phyloP scores from a whole-genome alignment of 2,329 filamentous ascomycete species.

The Clonostachys solani region DNA sequence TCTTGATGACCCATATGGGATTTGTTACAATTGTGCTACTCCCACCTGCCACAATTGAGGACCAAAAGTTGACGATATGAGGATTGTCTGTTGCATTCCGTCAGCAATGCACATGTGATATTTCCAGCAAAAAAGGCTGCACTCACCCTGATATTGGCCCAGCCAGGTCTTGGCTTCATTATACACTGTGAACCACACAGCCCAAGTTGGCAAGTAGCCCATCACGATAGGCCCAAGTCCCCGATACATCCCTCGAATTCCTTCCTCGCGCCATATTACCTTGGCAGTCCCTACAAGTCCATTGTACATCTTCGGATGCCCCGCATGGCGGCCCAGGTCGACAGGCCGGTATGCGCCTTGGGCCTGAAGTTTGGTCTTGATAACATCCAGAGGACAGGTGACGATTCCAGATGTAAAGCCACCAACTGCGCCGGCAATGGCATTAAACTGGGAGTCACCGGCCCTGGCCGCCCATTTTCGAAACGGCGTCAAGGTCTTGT shows the following conservation, averaged over 20 bases:
- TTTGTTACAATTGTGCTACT: slow-evolving; percentile 95
- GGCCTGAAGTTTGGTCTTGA: slow-evolving; percentile 96
- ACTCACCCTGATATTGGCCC: slow-evolving; percentile 59
- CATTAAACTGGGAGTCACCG: slow-evolving; percentile 68
- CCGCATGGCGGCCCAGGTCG: slow-evolving; percentile 42
- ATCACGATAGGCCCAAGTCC: slow-evolving; percentile 91
- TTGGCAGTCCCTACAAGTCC: slow-evolving; percentile 83
- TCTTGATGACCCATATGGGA: slow-evolving; percentile 99
- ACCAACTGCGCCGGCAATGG: slow-evolving; percentile 80
- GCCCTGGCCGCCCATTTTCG: slow-evolving; percentile 53
- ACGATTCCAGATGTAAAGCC: slow-evolving; percentile 92
- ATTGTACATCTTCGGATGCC: slow-evolving; percentile 65
- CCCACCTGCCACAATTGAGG: slow-evolving; percentile 84
- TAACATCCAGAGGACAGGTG: slow-evolving; percentile 95
- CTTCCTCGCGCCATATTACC: slow-evolving; percentile 85
- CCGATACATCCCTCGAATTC: slow-evolving; percentile 85
- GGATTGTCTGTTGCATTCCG: slow-evolving; percentile 55
- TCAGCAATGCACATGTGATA: slow-evolving; percentile 6
- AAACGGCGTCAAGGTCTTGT: slow-evolving; percentile 32
- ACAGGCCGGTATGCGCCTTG: slow-evolving; percentile 74
- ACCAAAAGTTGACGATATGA: slow-evolving; percentile 78
- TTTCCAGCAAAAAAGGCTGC: neutral
- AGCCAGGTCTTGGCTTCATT: slow-evolving; percentile 79
- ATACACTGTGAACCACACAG: slow-evolving; percentile 96
- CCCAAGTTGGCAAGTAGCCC: slow-evolving; percentile 96